Evolutionary conservation across 2,329 filamentous ascomycete genomes (phyloP), one percentile per base, ranked within the genome.

Genomic region (Cercospora sp.): DNA sequence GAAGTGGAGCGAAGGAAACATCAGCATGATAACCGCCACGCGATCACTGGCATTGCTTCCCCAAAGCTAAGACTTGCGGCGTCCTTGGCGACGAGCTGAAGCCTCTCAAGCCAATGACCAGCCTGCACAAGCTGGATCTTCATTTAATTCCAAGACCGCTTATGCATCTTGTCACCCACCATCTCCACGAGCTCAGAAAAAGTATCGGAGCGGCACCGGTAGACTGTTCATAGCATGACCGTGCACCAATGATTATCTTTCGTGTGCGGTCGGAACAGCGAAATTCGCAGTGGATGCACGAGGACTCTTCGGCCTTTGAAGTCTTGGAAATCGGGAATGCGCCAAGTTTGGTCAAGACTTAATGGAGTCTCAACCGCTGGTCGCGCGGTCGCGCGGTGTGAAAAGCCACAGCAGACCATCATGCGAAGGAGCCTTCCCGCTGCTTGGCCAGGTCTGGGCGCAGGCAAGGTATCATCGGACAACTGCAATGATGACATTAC

Each of bases 371-470:
- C 60, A 62, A 51, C 60, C 42, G 60, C 60, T 51, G 23, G n/a
- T 26, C 26, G 55, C 55, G 55, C 55, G 39, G n/a, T 26, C 26
- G 55, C 55, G 55, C 55, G 28, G 55, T 36, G 55, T 59, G 55
- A 59, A 36, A 59, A 62, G 60, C 42, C 26, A 39, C 58, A 39
- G 60, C 36, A 42, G 36, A 42, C 36, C 36, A 42, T 42, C 36
- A 42, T 42, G 36, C 39, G 23, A 51, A 18, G 23, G 33, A 48
- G 20, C 18, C n/a, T 62, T 48, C 16, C 45, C 20, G 45, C 16
- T 28, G 23, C 36, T 31, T 63, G 61, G 67, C 67, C 67, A 69
- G 67, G 60, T 55, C 67, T 69, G 60, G 67, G 67, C 67, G 55
- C 39, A n/a, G 60, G 51, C 63, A 64, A 60, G 64, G 63, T 59